phyloP scores from a whole-genome alignment of 1,284 basidiomycete genomes.

The Acaromyces ingoldii region DNA sequence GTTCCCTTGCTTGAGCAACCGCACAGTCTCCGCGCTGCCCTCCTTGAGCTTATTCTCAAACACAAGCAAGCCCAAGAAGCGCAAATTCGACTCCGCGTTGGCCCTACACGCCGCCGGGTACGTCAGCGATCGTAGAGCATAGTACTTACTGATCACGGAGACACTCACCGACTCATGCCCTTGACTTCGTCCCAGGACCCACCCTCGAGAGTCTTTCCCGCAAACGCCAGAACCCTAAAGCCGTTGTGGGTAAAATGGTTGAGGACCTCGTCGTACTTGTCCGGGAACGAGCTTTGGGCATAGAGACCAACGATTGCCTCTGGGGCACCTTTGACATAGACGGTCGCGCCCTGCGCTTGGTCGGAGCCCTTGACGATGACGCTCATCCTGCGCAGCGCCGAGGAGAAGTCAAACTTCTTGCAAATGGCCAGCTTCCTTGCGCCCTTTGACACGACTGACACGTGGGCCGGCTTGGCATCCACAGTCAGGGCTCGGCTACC shows the following conservation, averaged over 20 bases:
- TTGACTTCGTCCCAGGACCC: slow-evolving; percentile 14
- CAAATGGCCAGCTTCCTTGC: slow-evolving; percentile 11
- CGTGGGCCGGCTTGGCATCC: slow-evolving; percentile 14
- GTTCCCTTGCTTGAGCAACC: slow-evolving; percentile 19
- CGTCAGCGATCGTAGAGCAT: not conserved
- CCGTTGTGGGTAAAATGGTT: slow-evolving; percentile 19
- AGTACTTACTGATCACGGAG: not conserved
- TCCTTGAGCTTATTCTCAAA: slow-evolving; percentile 29
- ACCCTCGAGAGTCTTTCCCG: slow-evolving; percentile 13
- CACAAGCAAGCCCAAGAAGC: slow-evolving; percentile 23
- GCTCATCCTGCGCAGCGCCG: slow-evolving; percentile 26
- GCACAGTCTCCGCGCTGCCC: slow-evolving; percentile 14
- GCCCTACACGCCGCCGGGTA: slow-evolving; percentile 1
- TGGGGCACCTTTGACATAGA: slow-evolving; percentile 29
- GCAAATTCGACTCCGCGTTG: slow-evolving; percentile 15
- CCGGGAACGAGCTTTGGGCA: slow-evolving; percentile 9
- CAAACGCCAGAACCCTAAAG: slow-evolving; percentile 25
- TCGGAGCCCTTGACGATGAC: slow-evolving; percentile 15
- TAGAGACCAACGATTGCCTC: slow-evolving; percentile 16
- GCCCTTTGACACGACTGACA: slow-evolving; percentile 15
- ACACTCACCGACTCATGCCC: not conserved
- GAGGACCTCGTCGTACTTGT: slow-evolving; percentile 16
- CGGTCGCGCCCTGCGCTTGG: not conserved
- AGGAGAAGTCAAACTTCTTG: slow-evolving; percentile 18
- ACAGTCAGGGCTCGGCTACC: slow-evolving; percentile 11